Percentiles rank a stretch among this genome's conserved stretches.
phyloP scores from a whole-genome alignment of 2,329 filamentous ascomycete genomes.

The Penicillium digitatum region DNA sequence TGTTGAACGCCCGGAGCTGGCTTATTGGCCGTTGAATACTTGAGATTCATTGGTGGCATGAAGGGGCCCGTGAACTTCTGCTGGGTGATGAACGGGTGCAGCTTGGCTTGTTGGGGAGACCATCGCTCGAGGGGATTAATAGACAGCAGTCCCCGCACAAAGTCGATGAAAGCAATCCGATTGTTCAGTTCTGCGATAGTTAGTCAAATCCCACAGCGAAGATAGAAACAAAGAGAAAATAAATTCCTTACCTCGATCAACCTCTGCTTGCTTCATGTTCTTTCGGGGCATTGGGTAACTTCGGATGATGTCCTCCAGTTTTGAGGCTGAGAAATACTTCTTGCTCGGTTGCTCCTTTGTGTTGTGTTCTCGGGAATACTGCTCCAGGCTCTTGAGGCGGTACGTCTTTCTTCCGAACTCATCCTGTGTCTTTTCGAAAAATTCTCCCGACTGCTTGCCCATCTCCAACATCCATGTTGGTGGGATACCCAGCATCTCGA shows the following conservation, averaged over 20 bases:
- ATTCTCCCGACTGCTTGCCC: slow-evolving; percentile 95
- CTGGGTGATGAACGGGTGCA: slow-evolving; percentile 98
- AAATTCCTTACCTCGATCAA: slow-evolving; percentile 74
- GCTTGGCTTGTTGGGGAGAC: slow-evolving; percentile 95
- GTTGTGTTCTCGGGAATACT: slow-evolving; percentile 91
- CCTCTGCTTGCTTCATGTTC: slow-evolving; percentile 97
- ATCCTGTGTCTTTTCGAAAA: slow-evolving; percentile 89
- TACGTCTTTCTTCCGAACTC: slow-evolving; percentile 91
- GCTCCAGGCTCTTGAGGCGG: slow-evolving; percentile 93
- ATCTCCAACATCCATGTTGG: slow-evolving; percentile 99
- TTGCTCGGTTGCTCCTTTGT: slow-evolving; percentile 99
- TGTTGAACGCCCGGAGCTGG: slow-evolving; percentile 92
- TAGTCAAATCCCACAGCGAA: not conserved
- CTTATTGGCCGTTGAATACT: slow-evolving; percentile 76
- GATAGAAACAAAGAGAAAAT: not conserved
- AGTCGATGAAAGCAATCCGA: slow-evolving; percentile 94
- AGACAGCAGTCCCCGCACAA: slow-evolving; percentile 85
- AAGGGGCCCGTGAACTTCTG: slow-evolving; percentile 96
- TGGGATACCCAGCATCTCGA: slow-evolving; percentile 95
- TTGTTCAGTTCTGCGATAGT: slow-evolving; percentile 86
- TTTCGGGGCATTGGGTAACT: slow-evolving; percentile 97
- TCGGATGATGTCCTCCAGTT: slow-evolving; percentile 93
- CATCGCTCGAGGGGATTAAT: slow-evolving; percentile 95
- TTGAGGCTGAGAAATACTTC: slow-evolving; percentile 96
- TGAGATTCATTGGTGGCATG: slow-evolving; percentile 94